Conservation (phyloP, 257 asterid species). For the Mentha longifolia region DNA sequence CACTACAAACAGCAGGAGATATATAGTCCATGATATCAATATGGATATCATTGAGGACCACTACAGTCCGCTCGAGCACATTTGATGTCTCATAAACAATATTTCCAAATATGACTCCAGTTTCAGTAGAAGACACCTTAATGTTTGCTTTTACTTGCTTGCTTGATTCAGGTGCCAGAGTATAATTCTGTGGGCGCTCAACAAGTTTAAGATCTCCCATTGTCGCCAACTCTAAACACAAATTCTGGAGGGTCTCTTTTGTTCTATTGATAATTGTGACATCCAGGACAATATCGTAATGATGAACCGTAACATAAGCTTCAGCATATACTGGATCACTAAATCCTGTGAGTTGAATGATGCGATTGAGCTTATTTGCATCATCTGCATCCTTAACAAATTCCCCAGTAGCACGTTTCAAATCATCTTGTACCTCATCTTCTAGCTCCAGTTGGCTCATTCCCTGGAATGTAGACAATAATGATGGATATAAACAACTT, state of each 20-base stretch:
- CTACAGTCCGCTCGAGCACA: constrained; percentile 86
- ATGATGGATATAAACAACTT: constrained; percentile 17
- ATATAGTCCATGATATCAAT: constrained; percentile 98
- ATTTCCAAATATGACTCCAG: constrained; percentile 95
- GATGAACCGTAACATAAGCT: constrained; percentile 95
- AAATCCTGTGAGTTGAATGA: constrained; percentile 93
- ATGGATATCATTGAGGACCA: constrained; percentile 93
- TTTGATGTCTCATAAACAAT: constrained; percentile 94
- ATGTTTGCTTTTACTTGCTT: constrained; percentile 93
- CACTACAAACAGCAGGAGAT: constrained; percentile 93
- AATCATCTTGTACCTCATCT: constrained; percentile 90
- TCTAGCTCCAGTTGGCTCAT: constrained; percentile 97
- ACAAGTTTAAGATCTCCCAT: constrained; percentile 99
- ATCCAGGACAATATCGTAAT: constrained; percentile 91
- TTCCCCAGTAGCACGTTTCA: constrained; percentile 96
- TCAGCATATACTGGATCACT: constrained; percentile 99
- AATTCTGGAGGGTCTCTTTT: constrained; percentile 91
- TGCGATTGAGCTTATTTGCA: constrained; percentile 83
- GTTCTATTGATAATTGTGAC: constrained; percentile 90
- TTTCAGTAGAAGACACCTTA: constrained; percentile 97
- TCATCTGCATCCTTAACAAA: constrained; percentile 81
- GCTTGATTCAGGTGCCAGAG: constrained; percentile 90
- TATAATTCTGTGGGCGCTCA: constrained; percentile 96
- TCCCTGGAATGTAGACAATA: constrained; percentile 55
- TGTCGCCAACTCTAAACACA: constrained; percentile 93